Evolutionary conservation across 1,284 basidiomycete genomes (phyloP).

Genomic region (Prillingera fragicola): DNA sequence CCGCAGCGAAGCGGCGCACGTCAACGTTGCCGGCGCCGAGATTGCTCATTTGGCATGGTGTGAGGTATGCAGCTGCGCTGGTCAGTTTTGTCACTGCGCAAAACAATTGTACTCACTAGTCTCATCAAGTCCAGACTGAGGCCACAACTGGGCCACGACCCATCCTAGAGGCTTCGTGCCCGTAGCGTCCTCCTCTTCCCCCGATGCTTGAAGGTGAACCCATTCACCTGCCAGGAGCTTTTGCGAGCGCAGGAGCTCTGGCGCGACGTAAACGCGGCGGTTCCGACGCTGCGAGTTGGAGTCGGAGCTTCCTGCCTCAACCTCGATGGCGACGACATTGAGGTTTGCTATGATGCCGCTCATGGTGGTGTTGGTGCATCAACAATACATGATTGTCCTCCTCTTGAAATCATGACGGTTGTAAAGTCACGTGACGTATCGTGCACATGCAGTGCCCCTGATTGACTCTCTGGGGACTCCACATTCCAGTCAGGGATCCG

Average conservation of each 20-base stretch:
- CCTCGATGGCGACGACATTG: constrained; percentile 7
- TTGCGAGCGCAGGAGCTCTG: constrained; percentile 32
- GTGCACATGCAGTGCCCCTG: too few species aligned
- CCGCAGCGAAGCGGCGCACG: constrained; percentile 24
- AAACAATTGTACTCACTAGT: constrained; percentile 24
- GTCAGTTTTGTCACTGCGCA: background rate
- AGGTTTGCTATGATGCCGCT: constrained; percentile 7
- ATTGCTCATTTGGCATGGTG: constrained; percentile 19
- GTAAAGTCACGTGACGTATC: too few species aligned
- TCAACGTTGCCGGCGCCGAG: constrained; percentile 21
- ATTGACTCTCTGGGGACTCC: too few species aligned
- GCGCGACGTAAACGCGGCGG: constrained; percentile 37
- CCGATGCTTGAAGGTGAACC: constrained; percentile 15
- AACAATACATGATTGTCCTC: too few species aligned
- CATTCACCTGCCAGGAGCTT: constrained; percentile 45
- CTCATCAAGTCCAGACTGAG: constrained; percentile 29
- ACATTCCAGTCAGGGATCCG: too few species aligned
- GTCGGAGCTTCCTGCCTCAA: constrained; percentile 11
- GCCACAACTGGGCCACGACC: constrained; percentile 37
- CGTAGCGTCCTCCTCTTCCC: background rate
- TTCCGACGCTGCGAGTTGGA: constrained; percentile 13
- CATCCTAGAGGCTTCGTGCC: constrained; percentile 4
- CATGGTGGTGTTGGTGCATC: too few species aligned
- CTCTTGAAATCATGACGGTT: too few species aligned
- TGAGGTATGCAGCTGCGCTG: constrained; percentile 18